These are phyloP conservation scores for Candida andamanensis DNA, from an alignment of 805 yeast species.

Conservation along the genomic window DNA sequence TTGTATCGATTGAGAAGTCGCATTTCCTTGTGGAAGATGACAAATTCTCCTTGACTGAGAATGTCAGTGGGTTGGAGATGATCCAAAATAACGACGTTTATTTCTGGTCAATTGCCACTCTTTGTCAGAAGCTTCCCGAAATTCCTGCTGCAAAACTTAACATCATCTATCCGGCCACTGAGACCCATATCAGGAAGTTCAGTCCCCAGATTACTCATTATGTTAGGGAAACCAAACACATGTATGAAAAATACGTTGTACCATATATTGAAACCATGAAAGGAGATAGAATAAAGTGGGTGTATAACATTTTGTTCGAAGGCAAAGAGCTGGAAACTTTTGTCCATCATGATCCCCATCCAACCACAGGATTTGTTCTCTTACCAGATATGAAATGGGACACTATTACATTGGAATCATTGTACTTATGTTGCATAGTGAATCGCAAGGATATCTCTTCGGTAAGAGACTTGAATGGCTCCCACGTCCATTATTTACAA, in stretches of 20 bases:
- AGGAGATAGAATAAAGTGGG: constrained; percentile 85
- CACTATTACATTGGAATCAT: constrained; percentile 56
- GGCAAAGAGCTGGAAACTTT: constrained; percentile 84
- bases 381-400: constrained; percentile 99
- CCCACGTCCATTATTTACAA: constrained; percentile 57
- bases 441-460: constrained; percentile 64
- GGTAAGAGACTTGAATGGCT: constrained; percentile 62
- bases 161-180: constrained; percentile 85
- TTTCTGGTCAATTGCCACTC: constrained; percentile 64
- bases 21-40: constrained; percentile 42
- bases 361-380: constrained; percentile 58
- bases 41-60: constrained; percentile 6
- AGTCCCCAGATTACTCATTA: constrained; percentile 54
- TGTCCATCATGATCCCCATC: constrained; percentile 57
- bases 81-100: constrained; percentile 79
- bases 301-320: constrained; percentile 69
- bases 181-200: constrained; percentile 74
- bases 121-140: constrained; percentile 41
- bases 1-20: constrained; percentile 68
- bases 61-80: constrained; percentile 20
- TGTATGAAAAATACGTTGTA: constrained; percentile 54
- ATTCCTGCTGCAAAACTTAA: constrained; percentile 67
- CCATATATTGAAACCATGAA: constrained; percentile 77
- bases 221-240: constrained; percentile 75
- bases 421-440: constrained; percentile 77